Conservation (phyloP, 2,329 filamentous ascomycete species). For the Exophiala sp. region DNA sequence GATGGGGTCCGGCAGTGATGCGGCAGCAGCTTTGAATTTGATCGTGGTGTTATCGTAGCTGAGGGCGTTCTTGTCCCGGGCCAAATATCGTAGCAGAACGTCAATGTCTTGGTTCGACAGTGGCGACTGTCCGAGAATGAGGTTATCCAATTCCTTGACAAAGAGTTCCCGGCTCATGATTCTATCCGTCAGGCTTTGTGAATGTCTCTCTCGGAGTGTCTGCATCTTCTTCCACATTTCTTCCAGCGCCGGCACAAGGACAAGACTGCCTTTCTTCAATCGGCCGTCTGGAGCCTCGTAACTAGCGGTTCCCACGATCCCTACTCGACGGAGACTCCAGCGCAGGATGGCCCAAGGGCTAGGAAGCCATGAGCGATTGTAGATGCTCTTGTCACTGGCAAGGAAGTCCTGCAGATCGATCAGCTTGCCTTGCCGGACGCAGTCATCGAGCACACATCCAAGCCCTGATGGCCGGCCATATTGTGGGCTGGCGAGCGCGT, state of each 20-base stretch:
- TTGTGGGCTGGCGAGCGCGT: conserved; percentile 66
- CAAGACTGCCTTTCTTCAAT: conserved; percentile 40
- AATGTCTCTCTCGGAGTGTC: not conserved
- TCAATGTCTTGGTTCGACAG: conserved; percentile 52
- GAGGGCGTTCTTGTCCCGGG: conserved; percentile 56
- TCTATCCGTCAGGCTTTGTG: conserved; percentile 33
- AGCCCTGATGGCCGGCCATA: conserved; percentile 77
- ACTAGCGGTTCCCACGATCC: conserved; percentile 48
- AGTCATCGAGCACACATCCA: conserved; percentile 71
- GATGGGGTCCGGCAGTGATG: conserved; percentile 44
- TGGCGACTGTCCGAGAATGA: conserved; percentile 41
- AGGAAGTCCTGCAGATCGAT: conserved; percentile 66
- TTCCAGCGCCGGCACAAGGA: conserved; percentile 54
- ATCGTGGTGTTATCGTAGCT: conserved; percentile 55
- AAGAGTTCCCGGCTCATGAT: conserved; percentile 52
- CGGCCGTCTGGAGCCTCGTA: conserved; percentile 32
- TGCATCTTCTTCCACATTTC: conserved; percentile 29
- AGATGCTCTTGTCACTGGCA: conserved; percentile 61
- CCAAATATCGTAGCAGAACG: conserved; percentile 63
- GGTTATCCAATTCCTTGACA: conserved; percentile 50
- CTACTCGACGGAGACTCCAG: conserved; percentile 69
- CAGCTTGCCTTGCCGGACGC: conserved; percentile 61
- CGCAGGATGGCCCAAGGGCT: conserved; percentile 64
- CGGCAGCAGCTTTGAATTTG: conserved; percentile 58
- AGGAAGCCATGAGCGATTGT: conserved; percentile 61